Percentiles rank a stretch among this genome's conserved stretches.
These are phyloP conservation scores for Tylopilus sp. DNA, from an alignment of 1,284 basidiomycete genomes.

Conservation along the genomic window DNA sequence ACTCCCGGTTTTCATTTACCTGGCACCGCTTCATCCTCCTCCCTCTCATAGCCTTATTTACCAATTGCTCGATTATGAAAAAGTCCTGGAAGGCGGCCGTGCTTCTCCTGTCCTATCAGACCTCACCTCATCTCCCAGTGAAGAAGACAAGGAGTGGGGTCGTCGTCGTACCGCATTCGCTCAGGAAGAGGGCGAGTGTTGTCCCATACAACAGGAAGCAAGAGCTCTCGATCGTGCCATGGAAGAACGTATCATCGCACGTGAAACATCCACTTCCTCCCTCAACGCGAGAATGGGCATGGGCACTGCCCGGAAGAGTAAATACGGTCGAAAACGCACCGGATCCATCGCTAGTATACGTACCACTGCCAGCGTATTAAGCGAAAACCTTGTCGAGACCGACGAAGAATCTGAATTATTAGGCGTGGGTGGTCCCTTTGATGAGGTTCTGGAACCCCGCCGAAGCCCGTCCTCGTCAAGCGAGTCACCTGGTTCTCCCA, in stretches of 20 bases:
- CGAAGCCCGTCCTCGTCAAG: constrained; percentile 34
- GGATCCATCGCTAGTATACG: constrained; percentile 66
- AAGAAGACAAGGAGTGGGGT: constrained; percentile 81
- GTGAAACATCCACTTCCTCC: constrained; percentile 65
- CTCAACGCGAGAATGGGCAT: constrained; percentile 59
- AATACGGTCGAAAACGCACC: constrained; percentile 64
- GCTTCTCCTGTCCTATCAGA: constrained; percentile 51
- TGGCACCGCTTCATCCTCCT: constrained; percentile 18
- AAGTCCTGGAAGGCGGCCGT: constrained; percentile 56
- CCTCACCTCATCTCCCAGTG: constrained; percentile 47
- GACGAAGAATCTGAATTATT: constrained; percentile 70
- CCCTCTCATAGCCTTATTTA: constrained; percentile 75
- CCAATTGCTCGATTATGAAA: constrained; percentile 92
- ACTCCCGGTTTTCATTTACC: constrained; percentile 21
- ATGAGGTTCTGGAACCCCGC: constrained; percentile 39
- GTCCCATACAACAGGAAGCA: constrained; percentile 66
- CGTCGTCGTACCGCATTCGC: constrained; percentile 54
- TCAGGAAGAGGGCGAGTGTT: constrained; percentile 51
- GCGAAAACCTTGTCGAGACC: constrained; percentile 75
- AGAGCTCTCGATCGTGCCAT: constrained; percentile 74
- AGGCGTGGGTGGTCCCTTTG: constrained; percentile 64
- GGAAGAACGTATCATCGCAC: constrained; percentile 71
- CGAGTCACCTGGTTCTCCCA: constrained; percentile 33
- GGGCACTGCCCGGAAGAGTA: constrained; percentile 59
- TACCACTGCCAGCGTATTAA: constrained; percentile 63